phyloP scores from a whole-genome alignment of 2,329 filamentous ascomycete genomes.

The Capronia epimyces region DNA sequence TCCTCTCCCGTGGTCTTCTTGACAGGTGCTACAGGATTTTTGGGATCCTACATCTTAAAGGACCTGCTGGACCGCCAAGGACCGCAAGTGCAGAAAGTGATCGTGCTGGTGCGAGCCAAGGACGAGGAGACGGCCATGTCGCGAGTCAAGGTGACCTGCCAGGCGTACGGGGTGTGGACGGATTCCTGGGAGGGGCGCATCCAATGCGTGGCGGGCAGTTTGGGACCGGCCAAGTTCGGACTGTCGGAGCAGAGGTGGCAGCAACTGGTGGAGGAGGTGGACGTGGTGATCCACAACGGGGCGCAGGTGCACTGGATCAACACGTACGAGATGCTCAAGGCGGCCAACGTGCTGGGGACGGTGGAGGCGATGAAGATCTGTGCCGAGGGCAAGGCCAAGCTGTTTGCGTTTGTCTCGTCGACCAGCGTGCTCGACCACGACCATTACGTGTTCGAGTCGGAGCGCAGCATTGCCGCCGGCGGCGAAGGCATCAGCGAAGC shows the following conservation, averaged over 20 bases:
- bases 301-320: constrained; percentile 74
- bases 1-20: constrained; percentile 62
- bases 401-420: constrained; percentile 74
- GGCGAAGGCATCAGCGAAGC: constrained; percentile 63
- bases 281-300: constrained; percentile 77
- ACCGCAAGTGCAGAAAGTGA: constrained; percentile 46
- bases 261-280: constrained; percentile 58
- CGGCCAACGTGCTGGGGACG: constrained; percentile 74
- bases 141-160: constrained; percentile 61
- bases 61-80: constrained; percentile 63
- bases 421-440: constrained; percentile 78
- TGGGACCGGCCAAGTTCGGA: constrained; percentile 67
- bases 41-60: constrained; percentile 72
- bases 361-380: constrained; percentile 72
- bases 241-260: constrained; percentile 63
- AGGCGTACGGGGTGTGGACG: constrained; percentile 75
- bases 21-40: constrained; percentile 84
- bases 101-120: constrained; percentile 70
- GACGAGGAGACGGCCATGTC: constrained; percentile 55
- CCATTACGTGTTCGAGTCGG: constrained; percentile 70
- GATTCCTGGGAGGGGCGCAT: constrained; percentile 62
- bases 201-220: constrained; percentile 64
- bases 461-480: constrained; percentile 55
- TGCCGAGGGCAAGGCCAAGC: constrained; percentile 69
- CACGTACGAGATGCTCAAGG: constrained; percentile 65